Percentiles rank a stretch among this genome's conserved stretches.
These are phyloP conservation scores for Boletus pseudopeckii DNA, from an alignment of 768 basidiomycete species.

Conservation along the genomic window DNA sequence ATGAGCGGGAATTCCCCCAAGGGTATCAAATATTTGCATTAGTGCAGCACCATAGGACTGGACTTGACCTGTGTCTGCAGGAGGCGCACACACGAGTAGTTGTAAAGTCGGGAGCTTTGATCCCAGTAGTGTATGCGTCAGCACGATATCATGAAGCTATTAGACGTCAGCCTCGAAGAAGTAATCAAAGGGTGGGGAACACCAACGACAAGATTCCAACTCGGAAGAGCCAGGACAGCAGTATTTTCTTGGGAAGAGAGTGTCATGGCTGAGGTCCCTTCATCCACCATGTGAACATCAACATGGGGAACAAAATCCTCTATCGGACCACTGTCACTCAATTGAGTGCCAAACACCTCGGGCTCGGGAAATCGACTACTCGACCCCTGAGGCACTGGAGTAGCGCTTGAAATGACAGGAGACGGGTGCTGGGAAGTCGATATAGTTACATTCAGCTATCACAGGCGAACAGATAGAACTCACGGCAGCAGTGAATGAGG, in stretches of 20 bases:
- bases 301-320: constrained; percentile 13
- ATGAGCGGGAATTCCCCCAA: constrained; percentile 24
- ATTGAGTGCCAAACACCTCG: constrained; percentile 19
- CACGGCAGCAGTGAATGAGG: constrained; percentile 1
- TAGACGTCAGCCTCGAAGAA: constrained; percentile 1
- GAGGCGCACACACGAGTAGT: constrained; percentile 41
- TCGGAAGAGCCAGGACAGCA: constrained; percentile 39
- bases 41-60: constrained; percentile 42
- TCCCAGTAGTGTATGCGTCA: constrained; percentile 49
- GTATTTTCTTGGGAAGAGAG: constrained; percentile 28
- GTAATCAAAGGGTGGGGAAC: not conserved
- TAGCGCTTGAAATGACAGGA: constrained; percentile 23
- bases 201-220: constrained; percentile 57
- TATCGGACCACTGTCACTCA: constrained; percentile 8
- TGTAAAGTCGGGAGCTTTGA: constrained; percentile 49
- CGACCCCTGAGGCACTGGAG: constrained; percentile 16
- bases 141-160: constrained; percentile 58
- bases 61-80: constrained; percentile 23
- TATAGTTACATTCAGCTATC: not conserved
- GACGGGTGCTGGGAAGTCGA: constrained; percentile 3
- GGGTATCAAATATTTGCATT: constrained; percentile 33
- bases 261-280: constrained; percentile 5
- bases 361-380: constrained; percentile 10
- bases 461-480: not conserved
- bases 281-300: constrained; percentile 34